Evolutionary conservation across 192 early-diverging fungal species (phyloP), one percentile per base, ranked within the genome.

Genomic region (Chytriomyces sp.): DNA sequence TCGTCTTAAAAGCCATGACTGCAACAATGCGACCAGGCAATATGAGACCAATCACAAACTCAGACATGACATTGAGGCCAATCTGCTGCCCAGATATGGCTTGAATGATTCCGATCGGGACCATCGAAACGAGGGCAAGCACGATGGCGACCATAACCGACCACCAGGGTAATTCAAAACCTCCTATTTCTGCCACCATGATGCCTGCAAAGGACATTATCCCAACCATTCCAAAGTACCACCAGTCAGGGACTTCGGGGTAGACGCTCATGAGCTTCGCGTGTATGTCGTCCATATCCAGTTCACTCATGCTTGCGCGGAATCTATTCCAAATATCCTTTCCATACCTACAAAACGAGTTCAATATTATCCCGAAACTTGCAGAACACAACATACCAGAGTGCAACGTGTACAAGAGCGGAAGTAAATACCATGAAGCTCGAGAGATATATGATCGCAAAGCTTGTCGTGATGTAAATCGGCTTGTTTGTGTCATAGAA

Each of bases 1-100:
- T 85, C 0, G 85, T 86, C 80, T 91, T 91, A 81, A 90, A 91
- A 31, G 80, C 82, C 82, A 91, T 85, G 64, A 84, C 88, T 26
- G 80, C 84, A 32, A 89, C 82, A 5, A 85, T 87, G 40, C 79
- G 71, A 25, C 89, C 89, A 25, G 87, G 87, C 44, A 81, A 72
- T 31, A 85, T 76, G 25, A 73, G 77, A 78, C 87, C 88, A 63
- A 81, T 81, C 37, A 90, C 74, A 33, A 86, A 78, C 76, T 90
- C 83, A 14, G 86, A 74, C n/a, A 90, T 69, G 33, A 90, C 84
- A 53, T 85, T 86, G 19, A 89, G 72, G 54, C 82, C 81, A 56
- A 81, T 79, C 60, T 79, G 75, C 60, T 81, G 77, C 64, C 83
- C 84, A 38, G 86, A 78, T 63, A 90, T 82, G 31, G 88, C 90